Evolutionary conservation across 495 filamentous ascomycete species (phyloP).

Genomic region (Delitschia confertaspora): DNA sequence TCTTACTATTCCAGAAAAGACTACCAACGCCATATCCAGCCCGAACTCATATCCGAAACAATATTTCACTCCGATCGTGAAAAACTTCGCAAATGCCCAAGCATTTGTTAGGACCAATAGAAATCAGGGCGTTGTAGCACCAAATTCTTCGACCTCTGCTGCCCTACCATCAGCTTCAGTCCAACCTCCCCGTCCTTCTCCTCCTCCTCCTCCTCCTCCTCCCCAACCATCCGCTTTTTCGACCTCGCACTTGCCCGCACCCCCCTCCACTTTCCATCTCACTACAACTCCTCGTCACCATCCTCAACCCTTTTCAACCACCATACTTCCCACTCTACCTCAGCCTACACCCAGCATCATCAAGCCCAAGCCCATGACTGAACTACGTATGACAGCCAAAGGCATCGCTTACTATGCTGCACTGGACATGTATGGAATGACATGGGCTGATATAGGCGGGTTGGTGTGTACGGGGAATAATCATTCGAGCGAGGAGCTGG

Average conservation of each 20-base stretch:
- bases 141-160: no score
- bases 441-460: constrained; percentile 19
- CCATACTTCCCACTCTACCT: no score
- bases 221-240: no score
- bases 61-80: not conserved
- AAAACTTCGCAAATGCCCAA: not conserved
- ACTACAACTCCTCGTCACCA: no score
- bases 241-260: no score
- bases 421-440: constrained; percentile 5
- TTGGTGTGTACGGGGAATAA: constrained; percentile 9
- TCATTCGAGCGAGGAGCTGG: constrained; percentile 5
- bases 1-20: not conserved
- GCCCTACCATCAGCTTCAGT: no score
- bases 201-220: no score
- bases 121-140: no score
- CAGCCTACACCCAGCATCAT: not conserved
- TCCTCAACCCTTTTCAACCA: no score
- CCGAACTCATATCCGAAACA: no score
- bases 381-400: not conserved
- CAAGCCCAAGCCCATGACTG: not conserved
- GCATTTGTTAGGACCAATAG: not conserved
- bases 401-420: constrained; percentile 20
- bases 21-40: not conserved
- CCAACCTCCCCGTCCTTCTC: no score
- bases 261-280: no score